phyloP scores from a whole-genome alignment of 2,329 filamentous ascomycete species.

The Thielaviopsis populi region DNA sequence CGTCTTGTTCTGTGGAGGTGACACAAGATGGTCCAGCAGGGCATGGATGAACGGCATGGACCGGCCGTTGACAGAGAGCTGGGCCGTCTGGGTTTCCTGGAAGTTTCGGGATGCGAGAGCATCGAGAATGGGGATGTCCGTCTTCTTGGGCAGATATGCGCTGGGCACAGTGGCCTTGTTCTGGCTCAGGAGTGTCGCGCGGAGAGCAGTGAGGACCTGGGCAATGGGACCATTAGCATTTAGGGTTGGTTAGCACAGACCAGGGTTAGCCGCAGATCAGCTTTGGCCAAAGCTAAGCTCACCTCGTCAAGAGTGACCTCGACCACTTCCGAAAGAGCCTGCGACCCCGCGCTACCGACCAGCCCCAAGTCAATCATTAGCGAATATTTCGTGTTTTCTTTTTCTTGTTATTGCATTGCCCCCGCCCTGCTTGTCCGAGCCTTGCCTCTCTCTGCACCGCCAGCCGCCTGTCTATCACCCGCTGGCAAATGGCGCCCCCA shows the following conservation, averaged over 20 bases:
- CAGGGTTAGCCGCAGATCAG: slow-evolving; percentile 18
- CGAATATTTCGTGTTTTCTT: not conserved
- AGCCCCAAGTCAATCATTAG: slow-evolving; percentile 21
- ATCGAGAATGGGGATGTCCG: slow-evolving; percentile 32
- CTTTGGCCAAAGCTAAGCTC: slow-evolving; percentile 20
- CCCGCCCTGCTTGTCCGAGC: too few relatives aligned
- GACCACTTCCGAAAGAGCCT: slow-evolving; percentile 40
- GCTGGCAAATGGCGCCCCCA: slow-evolving; percentile 39
- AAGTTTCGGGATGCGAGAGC: slow-evolving; percentile 33
- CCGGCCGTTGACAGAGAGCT: slow-evolving; percentile 37
- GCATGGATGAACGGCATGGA: slow-evolving; percentile 41
- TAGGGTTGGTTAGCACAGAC: slow-evolving; percentile 9
- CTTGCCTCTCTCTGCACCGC: not conserved
- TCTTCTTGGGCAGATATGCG: slow-evolving; percentile 22
- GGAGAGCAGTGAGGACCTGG: slow-evolving; percentile 18
- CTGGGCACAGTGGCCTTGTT: slow-evolving; percentile 14
- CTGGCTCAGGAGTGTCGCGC: slow-evolving; percentile 17
- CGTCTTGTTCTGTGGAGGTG: slow-evolving; percentile 32
- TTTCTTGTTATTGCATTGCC: too few relatives aligned
- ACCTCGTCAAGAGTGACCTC: slow-evolving; percentile 46
- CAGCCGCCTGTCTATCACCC: not conserved
- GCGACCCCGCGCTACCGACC: slow-evolving; percentile 31
- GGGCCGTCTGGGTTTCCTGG: slow-evolving; percentile 31
- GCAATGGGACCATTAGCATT: slow-evolving; percentile 14
- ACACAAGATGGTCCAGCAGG: slow-evolving; percentile 37